Conservation (phyloP, 2,329 filamentous ascomycete genomes). For the Diatrype stigma region DNA sequence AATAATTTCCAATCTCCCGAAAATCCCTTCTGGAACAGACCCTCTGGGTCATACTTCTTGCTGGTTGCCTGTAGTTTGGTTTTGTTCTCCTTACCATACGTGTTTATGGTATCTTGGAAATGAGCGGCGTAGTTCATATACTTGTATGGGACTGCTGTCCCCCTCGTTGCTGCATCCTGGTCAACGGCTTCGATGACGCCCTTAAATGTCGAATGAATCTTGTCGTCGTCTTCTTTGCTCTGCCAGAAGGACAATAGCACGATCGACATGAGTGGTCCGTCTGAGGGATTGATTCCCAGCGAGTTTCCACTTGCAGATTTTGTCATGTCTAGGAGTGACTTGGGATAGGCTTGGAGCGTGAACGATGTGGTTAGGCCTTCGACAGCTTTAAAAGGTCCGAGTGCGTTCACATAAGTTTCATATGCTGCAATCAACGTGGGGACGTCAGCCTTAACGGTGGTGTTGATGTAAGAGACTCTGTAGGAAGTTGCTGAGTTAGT, state of each 20-base stretch:
- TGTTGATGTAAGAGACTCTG: constrained; percentile 11
- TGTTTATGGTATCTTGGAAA: constrained; percentile 14
- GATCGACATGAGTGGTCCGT: constrained; percentile 14
- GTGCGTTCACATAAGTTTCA: constrained; percentile 4
- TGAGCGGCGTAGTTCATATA: constrained; percentile 20
- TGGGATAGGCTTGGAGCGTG: constrained; percentile 16
- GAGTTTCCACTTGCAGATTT: constrained; percentile 11
- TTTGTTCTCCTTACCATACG: constrained; percentile 15
- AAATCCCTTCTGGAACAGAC: constrained; percentile 9
- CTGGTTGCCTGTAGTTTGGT: constrained; percentile 4
- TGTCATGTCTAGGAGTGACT: constrained; percentile 12
- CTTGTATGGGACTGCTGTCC: constrained; percentile 11
- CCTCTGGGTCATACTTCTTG: constrained; percentile 11
- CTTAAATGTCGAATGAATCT: constrained; percentile 5
- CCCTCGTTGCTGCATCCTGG: constrained; percentile 7
- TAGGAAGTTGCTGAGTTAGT: not conserved
- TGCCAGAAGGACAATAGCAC: constrained; percentile 14
- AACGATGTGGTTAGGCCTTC: constrained; percentile 12
- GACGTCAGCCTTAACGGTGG: constrained; percentile 7
- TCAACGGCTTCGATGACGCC: constrained; percentile 10
- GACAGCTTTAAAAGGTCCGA: constrained; percentile 12
- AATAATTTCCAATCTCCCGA: constrained; percentile 11
- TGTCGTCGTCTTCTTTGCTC: constrained; percentile 13
- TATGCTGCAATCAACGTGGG: constrained; percentile 2
- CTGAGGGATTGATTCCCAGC: constrained; percentile 11